These are phyloP conservation scores for Ustulina deusta DNA, from an alignment of 2,329 filamentous ascomycete species.

Conservation along the genomic window DNA sequence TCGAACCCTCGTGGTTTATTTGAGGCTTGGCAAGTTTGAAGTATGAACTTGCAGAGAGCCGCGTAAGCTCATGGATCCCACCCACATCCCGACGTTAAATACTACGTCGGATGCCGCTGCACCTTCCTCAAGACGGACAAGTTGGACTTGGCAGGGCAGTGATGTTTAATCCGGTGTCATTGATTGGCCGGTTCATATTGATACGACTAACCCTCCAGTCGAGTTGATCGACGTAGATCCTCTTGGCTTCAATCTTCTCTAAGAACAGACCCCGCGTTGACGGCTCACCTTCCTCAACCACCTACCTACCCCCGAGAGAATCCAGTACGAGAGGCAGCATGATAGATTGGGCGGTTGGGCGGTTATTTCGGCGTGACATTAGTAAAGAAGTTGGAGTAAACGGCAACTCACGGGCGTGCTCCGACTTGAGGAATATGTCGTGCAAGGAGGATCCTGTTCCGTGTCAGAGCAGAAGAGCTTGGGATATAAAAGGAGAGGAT, in stretches of 20 bases:
- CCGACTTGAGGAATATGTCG: slow-evolving; percentile 6
- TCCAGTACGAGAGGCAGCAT: slow-evolving; percentile 11
- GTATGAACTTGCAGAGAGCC: slow-evolving; percentile 26
- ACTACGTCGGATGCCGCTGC: slow-evolving; percentile 18
- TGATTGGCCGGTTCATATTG: slow-evolving; percentile 27
- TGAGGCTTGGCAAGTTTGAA: slow-evolving; percentile 22
- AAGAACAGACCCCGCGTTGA: background rate
- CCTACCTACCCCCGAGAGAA: background rate
- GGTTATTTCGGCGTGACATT: slow-evolving; percentile 11
- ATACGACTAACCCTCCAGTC: slow-evolving; percentile 8
- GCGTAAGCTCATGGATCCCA: slow-evolving; percentile 29
- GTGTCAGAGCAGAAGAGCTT: slow-evolving; percentile 1
- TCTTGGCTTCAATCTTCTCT: slow-evolving; percentile 3
- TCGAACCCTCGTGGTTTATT: background rate
- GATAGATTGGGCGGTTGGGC: no score
- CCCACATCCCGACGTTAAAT: slow-evolving; percentile 28
- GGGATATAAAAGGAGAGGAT: slow-evolving; percentile 38
- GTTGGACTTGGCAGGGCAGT: slow-evolving; percentile 18
- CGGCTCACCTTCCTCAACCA: slow-evolving; percentile 20
- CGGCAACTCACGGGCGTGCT: background rate
- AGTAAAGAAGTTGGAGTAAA: slow-evolving; percentile 12
- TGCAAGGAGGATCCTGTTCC: slow-evolving; percentile 15
- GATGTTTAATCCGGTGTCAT: slow-evolving; percentile 22
- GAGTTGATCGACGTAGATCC: slow-evolving; percentile 17
- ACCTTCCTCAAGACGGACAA: background rate